These are phyloP conservation scores for Talaromyces sp. DNA, from an alignment of 2,329 filamentous ascomycete species.

Conservation along the genomic window DNA sequence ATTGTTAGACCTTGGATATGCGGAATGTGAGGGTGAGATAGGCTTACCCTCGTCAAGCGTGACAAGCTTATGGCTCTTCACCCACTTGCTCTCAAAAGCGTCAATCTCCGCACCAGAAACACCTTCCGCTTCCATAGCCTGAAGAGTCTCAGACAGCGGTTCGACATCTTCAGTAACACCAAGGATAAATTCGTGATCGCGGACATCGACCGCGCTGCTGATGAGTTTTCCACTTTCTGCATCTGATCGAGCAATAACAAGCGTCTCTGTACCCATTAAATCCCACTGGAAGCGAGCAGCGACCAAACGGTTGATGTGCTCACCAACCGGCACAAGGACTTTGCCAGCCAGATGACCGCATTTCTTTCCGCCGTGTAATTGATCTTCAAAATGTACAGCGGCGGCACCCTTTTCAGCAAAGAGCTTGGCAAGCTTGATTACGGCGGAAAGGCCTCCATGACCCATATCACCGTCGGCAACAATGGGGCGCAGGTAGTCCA, in stretches of 20 bases:
- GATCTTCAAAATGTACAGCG: conserved; percentile 95
- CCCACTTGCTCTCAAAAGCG: conserved; percentile 80
- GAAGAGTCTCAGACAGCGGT: conserved; percentile 81
- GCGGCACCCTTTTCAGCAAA: conserved; percentile 97
- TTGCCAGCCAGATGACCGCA: conserved; percentile 96
- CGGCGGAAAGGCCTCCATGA: conserved; percentile 86
- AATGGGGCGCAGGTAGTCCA: conserved; percentile 91
- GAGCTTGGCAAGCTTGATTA: conserved; percentile 93
- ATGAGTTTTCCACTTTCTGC: conserved; percentile 90
- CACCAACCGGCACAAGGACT: conserved; percentile 86
- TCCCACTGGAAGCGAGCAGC: conserved; percentile 97
- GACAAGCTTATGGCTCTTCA: conserved; percentile 77
- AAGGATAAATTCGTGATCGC: conserved; percentile 95
- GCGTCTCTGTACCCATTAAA: conserved; percentile 91
- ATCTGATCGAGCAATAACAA: conserved; percentile 92
- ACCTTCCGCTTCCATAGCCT: conserved; percentile 81
- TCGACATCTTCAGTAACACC: conserved; percentile 76
- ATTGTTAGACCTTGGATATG: not conserved
- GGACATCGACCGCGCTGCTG: conserved; percentile 84
- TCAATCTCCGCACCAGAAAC: conserved; percentile 79
- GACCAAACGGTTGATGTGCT: conserved; percentile 93
- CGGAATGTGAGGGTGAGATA: not conserved
- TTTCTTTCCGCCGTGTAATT: conserved; percentile 97
- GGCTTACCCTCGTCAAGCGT: conserved; percentile 75
- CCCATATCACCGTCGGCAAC: conserved; percentile 95